Evolutionary conservation across 257 asterid genomes (phyloP), one percentile per base, ranked within the genome.

Genomic region (Solanum acaule): DNA sequence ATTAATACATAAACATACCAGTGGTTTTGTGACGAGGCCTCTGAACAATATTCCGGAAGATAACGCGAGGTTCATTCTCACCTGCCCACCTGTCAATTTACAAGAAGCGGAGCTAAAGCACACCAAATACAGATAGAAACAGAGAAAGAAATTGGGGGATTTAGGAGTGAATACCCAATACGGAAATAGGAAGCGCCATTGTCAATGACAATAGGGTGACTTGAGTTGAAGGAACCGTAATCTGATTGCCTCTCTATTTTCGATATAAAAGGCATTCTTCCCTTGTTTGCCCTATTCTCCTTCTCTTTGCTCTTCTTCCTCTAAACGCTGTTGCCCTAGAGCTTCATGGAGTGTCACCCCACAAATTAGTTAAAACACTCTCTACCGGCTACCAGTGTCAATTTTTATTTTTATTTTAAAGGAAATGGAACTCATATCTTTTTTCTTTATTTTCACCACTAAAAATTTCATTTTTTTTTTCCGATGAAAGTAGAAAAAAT

Each of bases 131-230:
- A 23, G 25, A 72, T 31, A 40, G 20, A 63, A 87, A 8, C 42
- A 72, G 4, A 25, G 16, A 44, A 71, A 23, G 15, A 85, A 77
- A 77, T 18, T 56, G 89, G 88, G 94, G 92, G 86, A 77, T 90
- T 88, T 31, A 56, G 25, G 84, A 83, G 29, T 4, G 42, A 34
- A 65, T 92, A 97, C 99, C 99, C 99, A 89, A 97, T 94, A 49
- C 99, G 98, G 88, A 96, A 97, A 89, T 96, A 95, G 90, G 99
- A 96, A 88, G 93, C 98, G 81, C 99, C 99, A 89, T 96, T 97
- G 94, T 97, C 99, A 89, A 97, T 96, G 84, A 97, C 99, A 59
- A 97, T 97, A 77, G 99, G 98, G n/a, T 91, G 93, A 63, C 73
- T 52, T 3, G 99, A 88, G 92, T 94, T 86, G 90, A 96, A 96